Evolutionary conservation across 2,329 filamentous ascomycete species (phyloP).

Genomic region (Zalaria obscura): DNA sequence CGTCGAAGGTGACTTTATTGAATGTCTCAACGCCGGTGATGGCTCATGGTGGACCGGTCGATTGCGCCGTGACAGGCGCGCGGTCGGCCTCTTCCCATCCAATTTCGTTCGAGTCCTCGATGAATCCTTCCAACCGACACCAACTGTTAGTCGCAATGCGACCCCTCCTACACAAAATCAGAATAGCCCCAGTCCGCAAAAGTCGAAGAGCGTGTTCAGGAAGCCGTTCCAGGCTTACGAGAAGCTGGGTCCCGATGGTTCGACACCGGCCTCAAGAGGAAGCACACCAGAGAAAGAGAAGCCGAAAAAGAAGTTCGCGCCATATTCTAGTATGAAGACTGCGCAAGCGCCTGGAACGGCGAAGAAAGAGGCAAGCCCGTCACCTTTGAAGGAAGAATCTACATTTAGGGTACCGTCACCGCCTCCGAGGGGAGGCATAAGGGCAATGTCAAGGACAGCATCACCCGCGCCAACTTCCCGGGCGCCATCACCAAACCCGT

Average conservation of each 20-base stretch:
- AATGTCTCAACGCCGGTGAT: constrained; percentile 94
- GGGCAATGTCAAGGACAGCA: constrained; percentile 9
- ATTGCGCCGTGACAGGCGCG: constrained; percentile 74
- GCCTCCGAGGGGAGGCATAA: constrained; percentile 11
- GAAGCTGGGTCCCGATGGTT: constrained; percentile 12
- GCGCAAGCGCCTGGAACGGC: constrained; percentile 21
- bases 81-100: constrained; percentile 86
- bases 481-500: constrained; percentile 11
- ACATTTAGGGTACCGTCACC: constrained; percentile 17
- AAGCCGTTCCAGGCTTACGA: constrained; percentile 53
- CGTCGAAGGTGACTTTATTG: constrained; percentile 93
- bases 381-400: constrained; percentile 11
- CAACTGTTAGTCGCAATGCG: constrained; percentile 43
- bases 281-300: constrained; percentile 12
- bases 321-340: constrained; percentile 38
- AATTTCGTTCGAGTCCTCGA: constrained; percentile 92
- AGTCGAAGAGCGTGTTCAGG: constrained; percentile 42
- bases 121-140: constrained; percentile 63
- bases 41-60: constrained; percentile 98
- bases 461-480: constrained; percentile 9
- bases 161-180: constrained; percentile 33
- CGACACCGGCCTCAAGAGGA: constrained; percentile 9
- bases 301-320: constrained; percentile 25
- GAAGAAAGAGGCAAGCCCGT: constrained; percentile 8
- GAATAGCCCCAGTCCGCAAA: constrained; percentile 36